Evolutionary conservation across 2,329 filamentous ascomycete species (phyloP), one percentile per base, ranked within the genome.

Genomic region (Arachnomyces sp.): DNA sequence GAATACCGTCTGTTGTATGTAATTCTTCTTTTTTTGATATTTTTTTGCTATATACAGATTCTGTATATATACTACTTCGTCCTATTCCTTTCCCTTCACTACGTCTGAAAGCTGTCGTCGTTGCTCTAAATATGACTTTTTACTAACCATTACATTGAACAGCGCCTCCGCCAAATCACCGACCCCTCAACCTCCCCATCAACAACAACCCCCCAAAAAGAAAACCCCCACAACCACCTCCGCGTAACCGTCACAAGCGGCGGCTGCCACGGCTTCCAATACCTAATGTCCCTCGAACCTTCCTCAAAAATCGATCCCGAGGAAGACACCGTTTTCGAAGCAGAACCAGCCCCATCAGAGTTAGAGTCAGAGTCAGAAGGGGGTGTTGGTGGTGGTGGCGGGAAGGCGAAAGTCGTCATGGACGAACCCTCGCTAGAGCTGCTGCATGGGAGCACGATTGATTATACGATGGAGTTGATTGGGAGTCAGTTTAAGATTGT

Each of bases 251-350:
- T 98, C 43, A 88, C 94, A 57, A 87, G 83, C 42, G 92, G 92
- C 48, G 92, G 92, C 41, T 98, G 92, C 62, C 92, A 98, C 64
- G 92, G 92, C 36, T 98, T 98, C 63, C 92, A 98, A 61, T 98
- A 98, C 59, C 69, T 94, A 34, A 94, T 98, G 85, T 85, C 81
- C 12, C 73, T 96, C 3, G 82, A 86, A 36, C 57, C 67, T 13
- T 61, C 61, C 8, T 65, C 65, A 12, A 72, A 77, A 39, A 64
- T 82, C 12, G 71, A 76, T 37, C 58, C 75, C 17, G 81, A 88
- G 44, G 92, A 96, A 53, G 92, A 98, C 58, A 92, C 84, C 0
- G 72, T 96, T 16, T 94, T 96, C 53, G 78, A 85, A 47, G 85
- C 81, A 35, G 67, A 79, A 11, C 34, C 46, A 5, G 57, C 63